Evolutionary conservation across 2,329 filamentous ascomycete species (phyloP), one percentile per base, ranked within the genome.

Genomic region (Calonectria pteridis): DNA sequence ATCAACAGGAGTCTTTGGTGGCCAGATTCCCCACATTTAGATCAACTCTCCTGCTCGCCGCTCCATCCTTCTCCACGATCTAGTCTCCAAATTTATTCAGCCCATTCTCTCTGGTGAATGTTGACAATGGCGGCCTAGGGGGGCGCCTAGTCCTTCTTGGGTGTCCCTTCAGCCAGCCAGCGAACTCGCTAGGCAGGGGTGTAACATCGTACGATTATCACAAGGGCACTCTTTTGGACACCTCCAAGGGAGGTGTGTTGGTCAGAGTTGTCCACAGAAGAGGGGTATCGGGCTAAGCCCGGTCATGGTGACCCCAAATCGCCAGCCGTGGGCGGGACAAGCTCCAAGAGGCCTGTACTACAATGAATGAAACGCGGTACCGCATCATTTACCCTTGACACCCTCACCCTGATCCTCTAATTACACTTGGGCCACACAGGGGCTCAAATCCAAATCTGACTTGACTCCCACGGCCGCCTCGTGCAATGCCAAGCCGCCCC

Each of bases 401-500:
- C 26, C 37, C 28, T 37, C n/a, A 10, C 66, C 33, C 33, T 26
- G 3, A 33, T 59, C 20, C 53, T 28, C n/a, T 37, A 28, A 11
- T 51, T 62, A 20, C 11, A 10, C 50, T 16, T 63, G 35, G 33
- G 46, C 31, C 26, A 37, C 10, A 16, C 13, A 35, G 49, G 40
- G 46, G n/a, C 16, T n/a, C 50, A 23, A 51, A 50, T 50, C 37
- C 37, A 28, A 46, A 49, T 55, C 64, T 53, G 43, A 51, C 16
- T 65, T 65, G 35, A 53, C 26, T 65, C 50, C 35, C 65, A 62
- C 37, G 67, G 53, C 46, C 66, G 50, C 33, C 49, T 75, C 70
- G 77, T 59, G 64, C 50, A 62, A 46, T 73, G 73, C 76, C 71
- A 78, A 80, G 78, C 10, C 37, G 67, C 55, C 70, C 67, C 50